phyloP scores from a whole-genome alignment of 345 rosid genomes.

The Clarkia xantiana region DNA sequence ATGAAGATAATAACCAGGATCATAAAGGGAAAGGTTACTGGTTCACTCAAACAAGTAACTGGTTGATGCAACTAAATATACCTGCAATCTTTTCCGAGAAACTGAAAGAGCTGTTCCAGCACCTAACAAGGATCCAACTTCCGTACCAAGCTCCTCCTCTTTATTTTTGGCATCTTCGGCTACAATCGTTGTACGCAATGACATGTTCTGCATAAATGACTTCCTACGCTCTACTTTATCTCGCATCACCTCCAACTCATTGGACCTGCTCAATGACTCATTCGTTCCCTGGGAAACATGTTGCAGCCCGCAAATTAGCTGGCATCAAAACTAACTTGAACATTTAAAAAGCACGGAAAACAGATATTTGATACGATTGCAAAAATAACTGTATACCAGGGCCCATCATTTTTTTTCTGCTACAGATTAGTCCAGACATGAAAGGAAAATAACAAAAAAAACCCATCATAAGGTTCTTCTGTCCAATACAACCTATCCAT shows the following conservation, averaged over 20 bases:
- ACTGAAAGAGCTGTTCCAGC: slow-evolving; percentile 63
- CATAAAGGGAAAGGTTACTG: background rate
- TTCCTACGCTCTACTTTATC: slow-evolving; percentile 53
- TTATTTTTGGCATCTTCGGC: slow-evolving; percentile 40
- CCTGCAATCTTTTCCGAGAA: slow-evolving; percentile 53
- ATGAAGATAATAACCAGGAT: background rate
- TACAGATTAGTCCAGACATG: no score
- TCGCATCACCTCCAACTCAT: slow-evolving; percentile 76
- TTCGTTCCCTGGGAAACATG: slow-evolving; percentile 57
- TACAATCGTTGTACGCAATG: slow-evolving; percentile 24
- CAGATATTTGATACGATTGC: background rate
- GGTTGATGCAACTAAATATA: slow-evolving; percentile 8
- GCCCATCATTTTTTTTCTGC: no score
- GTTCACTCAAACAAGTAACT: background rate
- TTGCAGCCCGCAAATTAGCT: slow-evolving; percentile 66
- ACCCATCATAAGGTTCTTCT: no score
- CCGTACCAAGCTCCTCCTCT: slow-evolving; percentile 56
- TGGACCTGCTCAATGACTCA: slow-evolving; percentile 51
- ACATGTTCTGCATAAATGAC: slow-evolving; percentile 30
- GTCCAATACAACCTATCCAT: no score
- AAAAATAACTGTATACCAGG: no score
- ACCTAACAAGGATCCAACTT: slow-evolving; percentile 58
- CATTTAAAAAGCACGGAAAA: slow-evolving; percentile 19
- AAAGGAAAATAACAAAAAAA: no score
- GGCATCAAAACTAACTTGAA: slow-evolving; percentile 37